Evolutionary conservation across 768 basidiomycete species (phyloP), one percentile per base, ranked within the genome.

Genomic region (Ephemerocybe angulata): DNA sequence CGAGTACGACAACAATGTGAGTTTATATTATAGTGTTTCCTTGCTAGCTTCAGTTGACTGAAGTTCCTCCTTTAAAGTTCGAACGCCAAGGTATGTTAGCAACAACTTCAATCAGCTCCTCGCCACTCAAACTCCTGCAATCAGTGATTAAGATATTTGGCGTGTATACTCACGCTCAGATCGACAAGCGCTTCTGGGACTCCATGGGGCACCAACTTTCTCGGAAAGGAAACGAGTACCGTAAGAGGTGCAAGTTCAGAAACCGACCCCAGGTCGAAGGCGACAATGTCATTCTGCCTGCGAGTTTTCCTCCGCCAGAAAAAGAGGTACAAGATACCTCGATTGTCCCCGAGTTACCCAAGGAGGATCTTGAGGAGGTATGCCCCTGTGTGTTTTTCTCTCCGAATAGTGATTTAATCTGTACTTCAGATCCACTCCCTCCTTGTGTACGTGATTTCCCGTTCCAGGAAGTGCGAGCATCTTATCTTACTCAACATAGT

Each of bases 341-440:
- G 67, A 22, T 54, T 17, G 25, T 25, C 7, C 69, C 74, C 1
- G 68, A 67, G 42, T 58, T 80, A 17, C 74, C 75, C 3, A 66
- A 71, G 4, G 75, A 82, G 38, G 76, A 79, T 54, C 67, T 73
- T 51, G 77, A 78, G 54, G 75, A 82, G 72, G 82, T 83, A 22
- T 29, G 61, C 49, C n/a, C 13, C 17, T 19, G 17, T 21, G 4
- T 30, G n/a, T 28, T 29, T 19, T 33, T 13, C 2, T 33, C 50
- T n/a, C 2, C 29, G 15, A 5, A 1, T 31, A 19, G 15, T 6
- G 15, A n/a, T 12, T 29, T 24, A 19, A 46, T 29, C 22, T 17
- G 25, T 22, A 17, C 47, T 21, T 15, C 29, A 85, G 82, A 69
- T 85, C 8, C 84, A 86, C 59, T 72, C 79, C 1, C 72, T 85